phyloP scores from a whole-genome alignment of 192 early-diverging fungal genomes.

The Backusella circina region DNA sequence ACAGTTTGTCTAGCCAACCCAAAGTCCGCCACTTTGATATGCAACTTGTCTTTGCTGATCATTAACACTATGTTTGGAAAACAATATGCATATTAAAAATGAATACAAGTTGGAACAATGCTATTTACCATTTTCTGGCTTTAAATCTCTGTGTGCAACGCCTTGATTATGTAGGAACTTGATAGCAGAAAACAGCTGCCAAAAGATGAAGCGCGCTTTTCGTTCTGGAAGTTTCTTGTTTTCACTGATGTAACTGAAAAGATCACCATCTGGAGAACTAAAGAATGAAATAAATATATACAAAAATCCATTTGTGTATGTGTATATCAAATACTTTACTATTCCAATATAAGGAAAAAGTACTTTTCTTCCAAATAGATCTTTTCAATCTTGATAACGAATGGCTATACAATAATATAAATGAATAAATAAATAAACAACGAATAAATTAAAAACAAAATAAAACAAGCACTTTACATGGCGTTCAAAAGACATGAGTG shows the following conservation, averaged over 20 bases:
- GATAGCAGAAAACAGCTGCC: constrained; percentile 76
- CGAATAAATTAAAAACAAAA: not conserved
- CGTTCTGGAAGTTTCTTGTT: constrained; percentile 71
- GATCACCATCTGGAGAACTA: constrained; percentile 82
- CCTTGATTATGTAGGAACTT: constrained; percentile 79
- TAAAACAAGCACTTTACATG: not conserved
- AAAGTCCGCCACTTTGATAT: constrained; percentile 92
- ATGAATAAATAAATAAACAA: not conserved
- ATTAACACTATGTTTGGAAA: constrained; percentile 34
- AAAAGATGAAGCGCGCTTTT: constrained; percentile 75
- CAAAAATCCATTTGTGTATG: not conserved
- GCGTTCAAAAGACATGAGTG: constrained; percentile 9
- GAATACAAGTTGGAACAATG: not conserved
- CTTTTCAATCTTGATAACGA: constrained; percentile 8
- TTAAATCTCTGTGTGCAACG: constrained; percentile 91
- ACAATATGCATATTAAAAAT: not conserved
- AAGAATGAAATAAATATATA: not conserved
- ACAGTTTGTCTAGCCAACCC: constrained; percentile 72
- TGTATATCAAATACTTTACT: constrained; percentile 25
- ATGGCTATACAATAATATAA: not conserved
- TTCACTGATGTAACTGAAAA: constrained; percentile 88
- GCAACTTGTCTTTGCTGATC: constrained; percentile 41
- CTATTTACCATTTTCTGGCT: constrained; percentile 61
- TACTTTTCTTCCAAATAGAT: constrained; percentile 3
- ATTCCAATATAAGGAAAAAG: constrained; percentile 19